Percentiles rank a stretch among this genome's conserved stretches.
Evolutionary conservation across 2,329 filamentous ascomycete genomes (phyloP).

Genomic region (Huntiella savannae): DNA sequence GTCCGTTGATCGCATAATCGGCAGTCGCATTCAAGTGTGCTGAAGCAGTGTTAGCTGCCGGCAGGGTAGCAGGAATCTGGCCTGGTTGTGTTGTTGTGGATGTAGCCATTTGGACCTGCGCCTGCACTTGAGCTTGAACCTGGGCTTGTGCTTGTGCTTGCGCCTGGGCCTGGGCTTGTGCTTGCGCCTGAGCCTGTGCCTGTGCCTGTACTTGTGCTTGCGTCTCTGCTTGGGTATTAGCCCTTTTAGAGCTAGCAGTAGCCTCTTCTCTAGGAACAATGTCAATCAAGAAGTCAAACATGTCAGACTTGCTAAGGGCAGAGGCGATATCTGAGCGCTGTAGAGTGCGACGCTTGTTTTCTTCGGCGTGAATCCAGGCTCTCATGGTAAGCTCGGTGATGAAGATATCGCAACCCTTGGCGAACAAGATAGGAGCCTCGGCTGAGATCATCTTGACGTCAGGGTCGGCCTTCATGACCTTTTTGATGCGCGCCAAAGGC

Average conservation of each 20-base stretch:
- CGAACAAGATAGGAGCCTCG: slow-evolving; percentile 91
- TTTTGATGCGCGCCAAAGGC: slow-evolving; percentile 95
- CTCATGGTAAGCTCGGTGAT: slow-evolving; percentile 98
- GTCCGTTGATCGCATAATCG: slow-evolving; percentile 43
- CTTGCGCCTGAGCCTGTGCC: slow-evolving; percentile 7
- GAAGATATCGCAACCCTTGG: slow-evolving; percentile 97
- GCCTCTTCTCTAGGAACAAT: slow-evolving; percentile 95
- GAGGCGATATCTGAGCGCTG: slow-evolving; percentile 94
- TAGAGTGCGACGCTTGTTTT: slow-evolving; percentile 91
- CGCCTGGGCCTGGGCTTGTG: not conserved
- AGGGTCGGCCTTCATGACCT: slow-evolving; percentile 98
- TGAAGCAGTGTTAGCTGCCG: slow-evolving; percentile 30
- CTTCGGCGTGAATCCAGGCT: slow-evolving; percentile 97
- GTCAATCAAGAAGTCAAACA: slow-evolving; percentile 99
- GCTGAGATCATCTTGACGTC: slow-evolving; percentile 99
- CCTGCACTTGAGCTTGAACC: not conserved
- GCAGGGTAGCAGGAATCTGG: slow-evolving; percentile 1
- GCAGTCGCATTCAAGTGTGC: slow-evolving; percentile 33
- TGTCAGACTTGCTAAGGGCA: slow-evolving; percentile 89
- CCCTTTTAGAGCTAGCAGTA: slow-evolving; percentile 63
- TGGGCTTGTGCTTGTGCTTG: not conserved
- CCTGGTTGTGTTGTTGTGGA: not conserved
- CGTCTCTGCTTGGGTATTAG: slow-evolving; percentile 29
- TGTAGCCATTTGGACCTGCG: not conserved
- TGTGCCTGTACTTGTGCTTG: slow-evolving; percentile 3